Evolutionary conservation across 352 stramenopile species (phyloP), one percentile per base, ranked within the genome.

Genomic region (Poterioochromonas sp.): DNA sequence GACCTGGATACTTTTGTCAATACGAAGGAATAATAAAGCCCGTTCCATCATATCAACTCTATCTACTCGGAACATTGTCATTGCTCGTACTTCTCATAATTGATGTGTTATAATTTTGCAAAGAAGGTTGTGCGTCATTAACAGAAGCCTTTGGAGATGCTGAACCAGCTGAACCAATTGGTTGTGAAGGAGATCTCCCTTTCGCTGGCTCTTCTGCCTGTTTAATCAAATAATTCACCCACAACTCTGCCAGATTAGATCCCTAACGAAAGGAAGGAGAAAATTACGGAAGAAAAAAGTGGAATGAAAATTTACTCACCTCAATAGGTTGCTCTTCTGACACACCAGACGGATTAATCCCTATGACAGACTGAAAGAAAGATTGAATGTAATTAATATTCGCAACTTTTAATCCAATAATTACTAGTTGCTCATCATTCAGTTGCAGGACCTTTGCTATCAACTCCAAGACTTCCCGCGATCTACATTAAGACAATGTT

Each of bases 141-240:
- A n/a, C n/a, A n/a, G n/a, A n/a, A n/a, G n/a, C n/a, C n/a, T n/a
- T n/a, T n/a, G n/a, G n/a, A n/a, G n/a, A n/a, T n/a, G n/a, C n/a
- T n/a, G n/a, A n/a, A n/a, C n/a, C n/a, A n/a, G n/a, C n/a, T n/a
- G n/a, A n/a, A n/a, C n/a, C n/a, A n/a, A n/a, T n/a, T n/a, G n/a
- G n/a, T n/a, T n/a, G n/a, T n/a, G n/a, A n/a, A n/a, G n/a, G n/a
- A n/a, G n/a, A n/a, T n/a, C n/a, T n/a, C n/a, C n/a, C n/a, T n/a
- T n/a, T n/a, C n/a, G n/a, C n/a, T n/a, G n/a, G n/a, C 44, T 62
- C 60, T 43, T 39, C 22, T 18, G 39, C 40, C 40, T 74, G 39
- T 5, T 74, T 51, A 5, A 74, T 74, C 65, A 74, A 74, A 39
- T 44, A 74, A 54, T 74, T 74, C 37, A 74, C 18, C 65, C 65